Base-by-base conservation (phyloP, 108 stramenopile species). In the Parietichytrium sp. region DNA sequence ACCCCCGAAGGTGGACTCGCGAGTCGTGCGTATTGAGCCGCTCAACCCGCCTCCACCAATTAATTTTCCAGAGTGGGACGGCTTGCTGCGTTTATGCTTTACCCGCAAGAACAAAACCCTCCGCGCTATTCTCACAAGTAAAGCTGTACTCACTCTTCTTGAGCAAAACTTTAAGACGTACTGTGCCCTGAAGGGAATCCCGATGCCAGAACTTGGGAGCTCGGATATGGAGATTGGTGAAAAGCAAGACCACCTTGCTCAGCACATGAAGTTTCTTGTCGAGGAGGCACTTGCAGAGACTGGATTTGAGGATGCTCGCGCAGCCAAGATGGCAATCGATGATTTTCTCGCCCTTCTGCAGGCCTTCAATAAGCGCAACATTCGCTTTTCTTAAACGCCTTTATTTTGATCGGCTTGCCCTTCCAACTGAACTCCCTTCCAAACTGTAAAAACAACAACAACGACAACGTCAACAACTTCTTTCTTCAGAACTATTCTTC, bases 31-130 rank as follows among this genome's bases (percentile, higher is more conserved):
- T 51, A 93, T 99, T 77, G 95, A 96, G 87, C 85, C 93, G 54
- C 88, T 93, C 49, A 97, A 98, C 85, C 98, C 98, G 79, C 95
- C 96, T 6, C 97, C 96, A 0, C 94, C 94, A 30, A 96, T 99
- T 47, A 96, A 99, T 82, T 99, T 99, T 90, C 90, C 87, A 16
- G 98, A 99, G 86, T 99, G 98, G 98, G 98, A 98, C 84, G 98
- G 98, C 38, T 94, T 99, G 92, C 93, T 97, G 83, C 88, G 94
- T 29, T 55, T 95, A 15, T 54, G 91, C 29, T 96, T 95, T 85
- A 96, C 95, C 82, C 86, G 95, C 29, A 95, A 96, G 83, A 95
- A 96, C 82, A 96, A 96, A 83, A 95, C 95, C 4, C 83, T 95
- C 12, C 86, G 94, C 25, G 83, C 92, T 1, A 93, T 92, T 3